Evolutionary conservation across 371 early-diverging fungal species (phyloP), one percentile per base, ranked within the genome.

Genomic region (Mortierella sp.): DNA sequence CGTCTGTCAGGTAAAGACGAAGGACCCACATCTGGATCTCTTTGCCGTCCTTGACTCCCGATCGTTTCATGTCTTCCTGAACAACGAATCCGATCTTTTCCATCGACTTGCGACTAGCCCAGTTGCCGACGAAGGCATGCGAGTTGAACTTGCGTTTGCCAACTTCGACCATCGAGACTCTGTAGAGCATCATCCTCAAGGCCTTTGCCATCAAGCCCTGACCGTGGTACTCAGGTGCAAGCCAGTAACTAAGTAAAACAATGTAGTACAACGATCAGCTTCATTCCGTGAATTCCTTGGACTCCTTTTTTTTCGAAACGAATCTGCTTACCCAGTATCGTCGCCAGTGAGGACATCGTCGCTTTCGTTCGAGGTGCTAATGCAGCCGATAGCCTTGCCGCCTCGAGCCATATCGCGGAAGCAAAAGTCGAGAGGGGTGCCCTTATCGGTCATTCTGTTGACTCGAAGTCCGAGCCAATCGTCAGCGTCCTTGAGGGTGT

Each of bases 71-170:
- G 14, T 74, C 71, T 6, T 77, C 65, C 16, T 75, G 75, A 14
- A 45, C 44, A 8, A 75, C 70, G 66, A 82, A 78, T 8, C 76
- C 76, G 2, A 53, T 75, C 67, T 78, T 82, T 39, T 82, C 83
- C 64, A 78, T 14, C 4, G 76, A 70, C 29, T 26, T 71, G 34
- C 83, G 72, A 66, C 78, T 78, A 0, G 76, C 73, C 78, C 75
- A 75, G 73, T 78, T 82, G 40, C 64, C 79, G 37, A 9, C 64
- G 19, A 75, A 75, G 1, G 70, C 66, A 44, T 43, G 47, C 0
- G 73, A 5, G 48, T 82, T 82, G 76, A 77, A 78, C 40, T 82
- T 78, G 45, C 83, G 83, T 43, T 82, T 82, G 45, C 83, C 83
- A n/a, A 72, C 53, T 37, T 78, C 66, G 9, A 63, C 48, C 52